A percentile compares a stretch with the other conserved stretches of the same genome.
These are phyloP conservation scores for Neofusicoccum cordaticola DNA, from an alignment of 2,329 filamentous ascomycete species.

Conservation along the genomic window DNA sequence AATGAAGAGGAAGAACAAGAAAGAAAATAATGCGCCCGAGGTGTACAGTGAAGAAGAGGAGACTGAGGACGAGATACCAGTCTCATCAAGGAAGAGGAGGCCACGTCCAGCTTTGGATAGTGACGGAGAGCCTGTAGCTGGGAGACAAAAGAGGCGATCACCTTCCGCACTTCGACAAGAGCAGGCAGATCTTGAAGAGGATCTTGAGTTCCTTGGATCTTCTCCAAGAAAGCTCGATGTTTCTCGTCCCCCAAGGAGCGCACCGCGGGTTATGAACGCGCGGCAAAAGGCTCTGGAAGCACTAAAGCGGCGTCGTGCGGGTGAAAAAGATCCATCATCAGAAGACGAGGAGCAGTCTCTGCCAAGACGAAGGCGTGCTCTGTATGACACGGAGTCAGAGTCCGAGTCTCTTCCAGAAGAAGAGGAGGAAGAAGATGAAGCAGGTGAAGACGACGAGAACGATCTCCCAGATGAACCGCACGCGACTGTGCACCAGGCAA, in stretches of 20 bases:
- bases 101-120: conserved; percentile 25
- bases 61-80: conserved; percentile 18
- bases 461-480: neutral
- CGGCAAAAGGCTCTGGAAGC: conserved; percentile 44
- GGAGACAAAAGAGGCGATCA: conserved; percentile 11
- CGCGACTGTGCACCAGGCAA: conserved; percentile 19
- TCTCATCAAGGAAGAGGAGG: neutral
- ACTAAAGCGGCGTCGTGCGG: conserved; percentile 42
- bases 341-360: conserved; percentile 19
- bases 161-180: conserved; percentile 25
- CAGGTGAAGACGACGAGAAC: conserved; percentile 20
- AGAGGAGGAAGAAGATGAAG: conserved; percentile 26
- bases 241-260: conserved; percentile 18
- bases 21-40: neutral
- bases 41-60: conserved; percentile 17
- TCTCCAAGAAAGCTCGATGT: conserved; percentile 26
- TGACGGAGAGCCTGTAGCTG: conserved; percentile 17
- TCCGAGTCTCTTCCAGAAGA: conserved; percentile 21
- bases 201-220: conserved; percentile 43
- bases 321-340: conserved; percentile 25
- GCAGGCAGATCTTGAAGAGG: conserved; percentile 44
- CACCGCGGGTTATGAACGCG: conserved; percentile 30
- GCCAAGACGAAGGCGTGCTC: conserved; percentile 24
- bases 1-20: neutral
- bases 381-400: conserved; percentile 22